Evolutionary conservation across 805 yeast species (phyloP).

Genomic region (Barnettozyma botsteinii): DNA sequence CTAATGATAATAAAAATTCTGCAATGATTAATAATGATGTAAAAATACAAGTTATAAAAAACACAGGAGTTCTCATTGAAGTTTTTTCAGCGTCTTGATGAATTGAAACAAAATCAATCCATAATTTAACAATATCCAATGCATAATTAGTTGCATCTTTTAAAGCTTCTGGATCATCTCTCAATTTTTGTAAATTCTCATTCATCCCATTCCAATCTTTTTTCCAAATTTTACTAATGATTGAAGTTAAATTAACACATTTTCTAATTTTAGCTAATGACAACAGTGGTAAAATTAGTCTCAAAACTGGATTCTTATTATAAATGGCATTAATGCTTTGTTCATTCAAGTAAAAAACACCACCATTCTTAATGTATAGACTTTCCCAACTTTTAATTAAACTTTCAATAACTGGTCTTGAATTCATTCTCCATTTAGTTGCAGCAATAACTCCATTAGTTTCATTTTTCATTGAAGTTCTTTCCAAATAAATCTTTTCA

Average conservation of each 20-base stretch:
- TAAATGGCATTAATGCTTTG: slow-evolving; percentile 38
- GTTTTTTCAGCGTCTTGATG: slow-evolving; percentile 60
- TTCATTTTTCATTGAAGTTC: slow-evolving; percentile 32
- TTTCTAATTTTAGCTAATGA: slow-evolving; percentile 63
- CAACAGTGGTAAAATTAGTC: slow-evolving; percentile 60
- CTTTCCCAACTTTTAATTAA: slow-evolving; percentile 66
- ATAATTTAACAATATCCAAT: slow-evolving; percentile 53
- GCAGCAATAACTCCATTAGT: slow-evolving; percentile 40
- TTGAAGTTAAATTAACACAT: slow-evolving; percentile 55
- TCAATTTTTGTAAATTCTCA: slow-evolving; percentile 38
- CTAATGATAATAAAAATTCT: slow-evolving; percentile 54
- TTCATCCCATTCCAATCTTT: slow-evolving; percentile 71
- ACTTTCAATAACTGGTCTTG: slow-evolving; percentile 52
- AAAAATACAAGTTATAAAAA: slow-evolving; percentile 65
- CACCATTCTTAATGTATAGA: slow-evolving; percentile 55
- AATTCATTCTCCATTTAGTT: slow-evolving; percentile 60
- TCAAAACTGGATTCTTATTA: slow-evolving; percentile 48
- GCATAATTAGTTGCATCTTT: slow-evolving; percentile 58
- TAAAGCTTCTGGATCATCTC: slow-evolving; percentile 54
- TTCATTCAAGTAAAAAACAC: slow-evolving; percentile 49
- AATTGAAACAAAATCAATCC: slow-evolving; percentile 69
- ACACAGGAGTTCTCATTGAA: slow-evolving; percentile 68
- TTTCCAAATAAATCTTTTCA: slow-evolving; percentile 55
- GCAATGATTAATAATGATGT: slow-evolving; percentile 57
- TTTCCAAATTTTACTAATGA: slow-evolving; percentile 52